These are phyloP conservation scores for Postia placenta DNA, from an alignment of 768 basidiomycete genomes.

Conservation along the genomic window DNA sequence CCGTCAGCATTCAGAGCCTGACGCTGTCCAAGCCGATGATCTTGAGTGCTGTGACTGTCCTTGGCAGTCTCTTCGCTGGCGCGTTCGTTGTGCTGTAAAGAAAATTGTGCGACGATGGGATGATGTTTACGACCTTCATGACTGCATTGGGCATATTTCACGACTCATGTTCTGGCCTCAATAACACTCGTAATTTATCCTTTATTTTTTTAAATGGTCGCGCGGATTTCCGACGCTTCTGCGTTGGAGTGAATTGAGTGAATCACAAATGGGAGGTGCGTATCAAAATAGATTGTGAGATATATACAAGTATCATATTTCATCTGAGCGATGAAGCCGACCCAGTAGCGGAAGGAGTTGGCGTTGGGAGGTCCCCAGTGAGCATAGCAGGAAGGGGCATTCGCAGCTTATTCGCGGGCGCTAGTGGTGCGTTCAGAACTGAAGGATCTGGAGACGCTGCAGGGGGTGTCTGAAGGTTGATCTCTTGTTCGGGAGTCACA, in stretches of 20 bases:
- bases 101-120: not conserved
- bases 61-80: conserved; percentile 14
- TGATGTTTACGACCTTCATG: not conserved
- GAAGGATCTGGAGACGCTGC: conserved; percentile 11
- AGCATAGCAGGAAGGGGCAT: conserved; percentile 16
- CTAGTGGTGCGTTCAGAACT: conserved; percentile 12
- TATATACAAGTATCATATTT: no score
- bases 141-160: not conserved
- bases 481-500: not conserved
- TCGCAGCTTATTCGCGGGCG: conserved; percentile 12
- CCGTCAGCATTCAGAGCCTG: conserved; percentile 3
- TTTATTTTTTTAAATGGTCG: no score
- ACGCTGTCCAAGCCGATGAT: conserved; percentile 8
- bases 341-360: no score
- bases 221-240: no score
- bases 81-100: conserved; percentile 14
- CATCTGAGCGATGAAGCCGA: no score
- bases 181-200: not conserved
- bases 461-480: conserved; percentile 10
- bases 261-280: no score
- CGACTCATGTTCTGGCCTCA: not conserved
- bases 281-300: no score
- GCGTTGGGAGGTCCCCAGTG: conserved; percentile 14
- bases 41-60: conserved; percentile 11
- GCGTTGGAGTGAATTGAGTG: no score